Percentiles rank a stretch among this genome's conserved stretches.
phyloP scores from a whole-genome alignment of 768 basidiomycete species.

The Mycena kentingensis region DNA sequence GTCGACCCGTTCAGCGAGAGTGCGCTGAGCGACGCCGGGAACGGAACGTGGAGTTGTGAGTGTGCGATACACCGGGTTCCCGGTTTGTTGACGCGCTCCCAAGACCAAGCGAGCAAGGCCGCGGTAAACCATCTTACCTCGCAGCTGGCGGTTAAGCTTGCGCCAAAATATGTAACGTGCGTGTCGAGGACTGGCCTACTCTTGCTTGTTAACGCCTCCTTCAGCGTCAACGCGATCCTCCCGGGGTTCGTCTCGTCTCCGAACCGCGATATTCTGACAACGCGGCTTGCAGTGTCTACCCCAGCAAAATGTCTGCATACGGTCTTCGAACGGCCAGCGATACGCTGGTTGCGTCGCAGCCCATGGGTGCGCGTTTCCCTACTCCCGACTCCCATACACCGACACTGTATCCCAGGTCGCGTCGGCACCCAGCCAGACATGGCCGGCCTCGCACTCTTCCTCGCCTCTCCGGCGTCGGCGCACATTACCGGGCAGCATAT shows the following conservation, averaged over 20 bases:
- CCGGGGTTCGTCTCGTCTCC: slow-evolving; percentile 57
- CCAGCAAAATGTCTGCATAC: slow-evolving; percentile 83
- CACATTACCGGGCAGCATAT: slow-evolving; percentile 78
- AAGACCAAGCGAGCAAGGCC: slow-evolving; percentile 85
- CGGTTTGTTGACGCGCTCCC: slow-evolving; percentile 1
- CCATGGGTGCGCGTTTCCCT: slow-evolving; percentile 52
- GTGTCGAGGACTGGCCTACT: slow-evolving; percentile 28
- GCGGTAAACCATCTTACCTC: slow-evolving; percentile 84
- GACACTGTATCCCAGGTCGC: slow-evolving; percentile 48
- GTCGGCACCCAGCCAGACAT: slow-evolving; percentile 66
- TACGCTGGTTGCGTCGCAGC: slow-evolving; percentile 56
- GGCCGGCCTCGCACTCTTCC: slow-evolving; percentile 70
- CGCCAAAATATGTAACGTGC: slow-evolving; percentile 62
- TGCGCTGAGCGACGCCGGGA: slow-evolving; percentile 51
- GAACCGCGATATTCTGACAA: no score
- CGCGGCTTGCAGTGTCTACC: slow-evolving; percentile 65
- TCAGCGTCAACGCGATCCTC: slow-evolving; percentile 80
- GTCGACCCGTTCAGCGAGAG: slow-evolving; percentile 55
- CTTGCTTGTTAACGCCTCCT: slow-evolving; percentile 5
- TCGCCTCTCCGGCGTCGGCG: slow-evolving; percentile 69
- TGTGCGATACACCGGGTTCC: slow-evolving; percentile 21
- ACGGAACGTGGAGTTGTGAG: slow-evolving; percentile 81
- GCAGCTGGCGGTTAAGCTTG: slow-evolving; percentile 67
- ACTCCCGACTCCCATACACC: background rate
- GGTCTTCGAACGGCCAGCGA: slow-evolving; percentile 60